These are phyloP conservation scores for Decorospora gaudefroyi DNA, from an alignment of 2,329 filamentous ascomycete genomes.

Conservation along the genomic window DNA sequence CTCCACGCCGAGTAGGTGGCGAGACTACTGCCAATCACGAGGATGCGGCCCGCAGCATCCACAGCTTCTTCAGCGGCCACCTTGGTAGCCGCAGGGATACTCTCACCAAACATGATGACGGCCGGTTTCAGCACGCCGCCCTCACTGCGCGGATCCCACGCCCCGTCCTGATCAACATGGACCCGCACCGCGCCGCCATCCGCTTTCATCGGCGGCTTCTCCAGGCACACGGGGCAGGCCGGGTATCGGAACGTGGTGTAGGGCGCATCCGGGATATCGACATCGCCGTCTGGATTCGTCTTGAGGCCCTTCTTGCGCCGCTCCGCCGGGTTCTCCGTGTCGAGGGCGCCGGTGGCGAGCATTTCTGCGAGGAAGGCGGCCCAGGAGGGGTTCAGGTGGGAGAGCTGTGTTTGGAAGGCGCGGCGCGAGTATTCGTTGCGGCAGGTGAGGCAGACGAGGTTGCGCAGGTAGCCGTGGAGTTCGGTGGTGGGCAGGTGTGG, in stretches of 20 bases:
- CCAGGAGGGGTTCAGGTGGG: constrained; percentile 85
- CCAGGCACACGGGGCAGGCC: constrained; percentile 79
- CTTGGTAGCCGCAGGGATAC: constrained; percentile 72
- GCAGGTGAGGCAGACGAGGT: constrained; percentile 81
- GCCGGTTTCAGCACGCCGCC: constrained; percentile 88
- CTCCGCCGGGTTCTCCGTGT: constrained; percentile 75
- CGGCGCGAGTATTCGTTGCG: constrained; percentile 70
- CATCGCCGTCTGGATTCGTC: constrained; percentile 92
- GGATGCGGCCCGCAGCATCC: constrained; percentile 70
- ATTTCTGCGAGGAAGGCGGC: constrained; percentile 73
- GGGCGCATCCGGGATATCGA: constrained; percentile 82
- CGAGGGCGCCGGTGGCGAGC: constrained; percentile 72
- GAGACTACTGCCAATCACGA: constrained; percentile 85
- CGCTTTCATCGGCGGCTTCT: constrained; percentile 63
- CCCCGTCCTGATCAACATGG: constrained; percentile 76
- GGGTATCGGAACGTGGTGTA: constrained; percentile 93
- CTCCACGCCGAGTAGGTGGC: constrained; percentile 97
- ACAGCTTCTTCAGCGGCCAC: constrained; percentile 76
- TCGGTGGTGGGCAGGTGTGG: constrained; percentile 76
- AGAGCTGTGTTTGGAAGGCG: constrained; percentile 75
- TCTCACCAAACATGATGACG: constrained; percentile 96
- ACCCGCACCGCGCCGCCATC: constrained; percentile 60
- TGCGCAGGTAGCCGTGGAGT: constrained; percentile 86
- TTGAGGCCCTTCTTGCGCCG: constrained; percentile 70
- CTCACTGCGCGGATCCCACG: constrained; percentile 59